Conservation (phyloP, 345 rosid species). For the Draba incana region DNA sequence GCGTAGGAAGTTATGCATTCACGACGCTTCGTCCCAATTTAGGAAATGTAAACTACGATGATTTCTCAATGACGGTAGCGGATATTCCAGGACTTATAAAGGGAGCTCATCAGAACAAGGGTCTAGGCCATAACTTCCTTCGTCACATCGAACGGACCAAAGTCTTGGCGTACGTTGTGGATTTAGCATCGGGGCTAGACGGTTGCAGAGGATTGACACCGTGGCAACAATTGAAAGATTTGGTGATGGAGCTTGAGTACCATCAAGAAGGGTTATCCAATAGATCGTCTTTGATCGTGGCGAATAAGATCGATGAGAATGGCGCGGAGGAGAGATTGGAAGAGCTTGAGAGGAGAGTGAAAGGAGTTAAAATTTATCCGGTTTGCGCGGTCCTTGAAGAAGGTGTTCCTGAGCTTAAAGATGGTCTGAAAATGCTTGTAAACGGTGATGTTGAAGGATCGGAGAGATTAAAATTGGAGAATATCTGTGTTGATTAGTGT, state of each 20-base stretch:
- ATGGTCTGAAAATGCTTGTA: slow-evolving; percentile 72
- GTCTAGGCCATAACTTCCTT: slow-evolving; percentile 88
- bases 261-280: slow-evolving; percentile 80
- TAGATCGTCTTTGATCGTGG: slow-evolving; percentile 75
- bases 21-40: slow-evolving; percentile 88
- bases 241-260: slow-evolving; percentile 78
- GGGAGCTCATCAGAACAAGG: slow-evolving; percentile 84
- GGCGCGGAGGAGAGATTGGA: slow-evolving; percentile 65
- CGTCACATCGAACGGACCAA: slow-evolving; percentile 95
- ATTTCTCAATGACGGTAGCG: slow-evolving; percentile 87
- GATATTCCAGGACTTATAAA: slow-evolving; percentile 94
- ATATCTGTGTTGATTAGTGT: slow-evolving; percentile 50
- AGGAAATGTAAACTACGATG: slow-evolving; percentile 77
- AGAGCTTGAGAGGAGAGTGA: slow-evolving; percentile 69
- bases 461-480: slow-evolving; percentile 50
- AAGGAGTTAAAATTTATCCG: slow-evolving; percentile 63
- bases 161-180: slow-evolving; percentile 90
- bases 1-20: slow-evolving; percentile 85
- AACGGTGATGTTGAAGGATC: slow-evolving; percentile 46
- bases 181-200: slow-evolving; percentile 74
- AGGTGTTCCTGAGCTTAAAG: slow-evolving; percentile 80
- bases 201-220: slow-evolving; percentile 75
- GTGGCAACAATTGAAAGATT: slow-evolving; percentile 82
- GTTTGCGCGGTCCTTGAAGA: slow-evolving; percentile 85
- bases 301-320: slow-evolving; percentile 83